Evolutionary conservation across 257 asterid genomes (phyloP), one percentile per base, ranked within the genome.

Genomic region (Galeopsis tetrahit): DNA sequence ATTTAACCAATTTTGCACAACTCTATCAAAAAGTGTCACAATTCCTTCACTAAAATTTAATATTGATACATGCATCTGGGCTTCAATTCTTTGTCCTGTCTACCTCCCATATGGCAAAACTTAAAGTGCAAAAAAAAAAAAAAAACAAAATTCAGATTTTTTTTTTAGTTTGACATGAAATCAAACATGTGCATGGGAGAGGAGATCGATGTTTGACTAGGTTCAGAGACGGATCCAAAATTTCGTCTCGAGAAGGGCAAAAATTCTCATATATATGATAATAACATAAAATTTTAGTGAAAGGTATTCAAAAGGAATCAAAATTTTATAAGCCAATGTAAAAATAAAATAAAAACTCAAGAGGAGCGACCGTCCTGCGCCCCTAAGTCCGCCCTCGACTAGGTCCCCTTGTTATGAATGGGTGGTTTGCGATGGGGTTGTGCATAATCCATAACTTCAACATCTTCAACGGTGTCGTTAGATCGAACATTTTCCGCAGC

Each of bases 361-460:
- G 28, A 21, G 28, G 28, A 21, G 28, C 28, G 28, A 21, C 28
- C 28, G 28, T 21, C 28, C 28, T 1, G 28, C 28, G 28, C 28
- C 28, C 28, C 28, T 0, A 21, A 21, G 1, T 21, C 28, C 28
- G 28, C 28, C 28, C 28, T 21, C 28, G 28, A 21, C 78, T 80
- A 90, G 73, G 92, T 90, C 36, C 77, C 77, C 44, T 14, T 77
- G 85, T 91, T 91, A 76, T 91, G 96, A 70, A 91, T 89, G 38
- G 97, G 97, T 56, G 96, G 93, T 74, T 87, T 91, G 59, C 97
- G 90, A 70, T 86, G 97, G 65, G 97, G 95, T 69, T 82, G 93
- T 14, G 96, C 95, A 9, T 91, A 91, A 61, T 91, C 97, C 93
- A 87, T 87, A 34, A 83, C 90, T 1, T 48, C 90, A 3, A 75